Evolutionary conservation across 2,329 filamentous ascomycete species (phyloP).

Genomic region (Colletotrichum coccodes): DNA sequence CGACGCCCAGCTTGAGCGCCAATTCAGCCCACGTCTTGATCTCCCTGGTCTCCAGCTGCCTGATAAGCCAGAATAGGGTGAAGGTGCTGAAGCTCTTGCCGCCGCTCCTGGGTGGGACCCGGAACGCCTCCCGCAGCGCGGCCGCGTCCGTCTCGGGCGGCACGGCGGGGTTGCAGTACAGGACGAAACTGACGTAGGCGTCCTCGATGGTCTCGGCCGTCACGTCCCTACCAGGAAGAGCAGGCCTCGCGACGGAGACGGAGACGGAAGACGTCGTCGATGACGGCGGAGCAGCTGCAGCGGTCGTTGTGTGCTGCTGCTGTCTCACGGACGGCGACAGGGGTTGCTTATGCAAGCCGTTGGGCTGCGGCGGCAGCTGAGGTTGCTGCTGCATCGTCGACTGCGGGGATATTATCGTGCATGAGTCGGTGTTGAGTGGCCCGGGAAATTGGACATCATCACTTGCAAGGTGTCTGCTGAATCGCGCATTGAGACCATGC

Average conservation of each 20-base stretch:
- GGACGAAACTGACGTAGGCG: constrained; percentile 84
- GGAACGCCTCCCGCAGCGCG: constrained; percentile 80
- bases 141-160: constrained; percentile 74
- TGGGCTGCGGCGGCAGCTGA: background rate
- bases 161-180: constrained; percentile 90
- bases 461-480: background rate
- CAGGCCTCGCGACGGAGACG: background rate
- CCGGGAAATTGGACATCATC: constrained; percentile 17
- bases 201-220: constrained; percentile 79
- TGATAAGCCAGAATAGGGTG: constrained; percentile 80
- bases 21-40: constrained; percentile 94
- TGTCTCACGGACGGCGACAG: constrained; percentile 1
- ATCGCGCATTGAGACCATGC: constrained; percentile 11
- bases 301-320: background rate
- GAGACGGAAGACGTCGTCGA: background rate
- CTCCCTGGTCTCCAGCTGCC: constrained; percentile 81
- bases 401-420: constrained; percentile 18
- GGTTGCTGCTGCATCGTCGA: constrained; percentile 18
- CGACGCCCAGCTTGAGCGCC: constrained; percentile 87
- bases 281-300: background rate
- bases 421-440: constrained; percentile 14
- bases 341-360: constrained; percentile 18
- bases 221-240: constrained; percentile 75
- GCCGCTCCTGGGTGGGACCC: constrained; percentile 84
- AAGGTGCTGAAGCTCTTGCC: constrained; percentile 87